Conservation (phyloP, 306 rosid species). For the Prunus campanulata region DNA sequence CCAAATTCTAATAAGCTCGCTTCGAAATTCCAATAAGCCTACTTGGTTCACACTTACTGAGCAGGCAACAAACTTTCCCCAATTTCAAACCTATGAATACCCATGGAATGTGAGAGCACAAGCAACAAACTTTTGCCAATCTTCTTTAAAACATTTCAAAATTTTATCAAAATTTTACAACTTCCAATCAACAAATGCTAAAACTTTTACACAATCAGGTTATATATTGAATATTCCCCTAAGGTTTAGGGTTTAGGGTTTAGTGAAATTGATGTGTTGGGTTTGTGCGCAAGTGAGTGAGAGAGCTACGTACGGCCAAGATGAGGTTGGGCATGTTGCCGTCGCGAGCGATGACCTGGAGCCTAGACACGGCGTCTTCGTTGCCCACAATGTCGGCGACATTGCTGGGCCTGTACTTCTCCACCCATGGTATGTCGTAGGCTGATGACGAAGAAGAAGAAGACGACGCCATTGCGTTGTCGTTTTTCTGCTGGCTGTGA, state of each 20-base stretch:
- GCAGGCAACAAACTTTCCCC: background rate
- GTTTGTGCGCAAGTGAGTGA: background rate
- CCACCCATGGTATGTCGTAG: slow-evolving; percentile 93
- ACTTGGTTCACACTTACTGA: background rate
- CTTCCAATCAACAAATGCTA: background rate
- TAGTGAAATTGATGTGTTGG: background rate
- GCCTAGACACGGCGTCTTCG: slow-evolving; percentile 81
- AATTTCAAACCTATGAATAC: background rate
- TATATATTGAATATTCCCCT: background rate
- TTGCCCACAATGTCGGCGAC: slow-evolving; percentile 87
- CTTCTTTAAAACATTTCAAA: background rate
- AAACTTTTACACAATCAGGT: background rate
- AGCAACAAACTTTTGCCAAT: background rate
- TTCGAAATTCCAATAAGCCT: background rate
- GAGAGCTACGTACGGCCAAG: slow-evolving; percentile 42
- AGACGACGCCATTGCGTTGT: slow-evolving; percentile 53
- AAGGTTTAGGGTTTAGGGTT: slow-evolving; percentile 23
- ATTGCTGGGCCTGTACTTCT: slow-evolving; percentile 86
- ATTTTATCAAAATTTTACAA: background rate
- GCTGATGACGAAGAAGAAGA: slow-evolving; percentile 32
- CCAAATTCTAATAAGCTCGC: too few species aligned
- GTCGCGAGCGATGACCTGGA: slow-evolving; percentile 90
- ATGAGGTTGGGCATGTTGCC: slow-evolving; percentile 97
- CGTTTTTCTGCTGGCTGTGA: background rate
- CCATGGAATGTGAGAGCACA: background rate